phyloP scores from a whole-genome alignment of 805 yeast genomes.

The Novakomyces olei region DNA sequence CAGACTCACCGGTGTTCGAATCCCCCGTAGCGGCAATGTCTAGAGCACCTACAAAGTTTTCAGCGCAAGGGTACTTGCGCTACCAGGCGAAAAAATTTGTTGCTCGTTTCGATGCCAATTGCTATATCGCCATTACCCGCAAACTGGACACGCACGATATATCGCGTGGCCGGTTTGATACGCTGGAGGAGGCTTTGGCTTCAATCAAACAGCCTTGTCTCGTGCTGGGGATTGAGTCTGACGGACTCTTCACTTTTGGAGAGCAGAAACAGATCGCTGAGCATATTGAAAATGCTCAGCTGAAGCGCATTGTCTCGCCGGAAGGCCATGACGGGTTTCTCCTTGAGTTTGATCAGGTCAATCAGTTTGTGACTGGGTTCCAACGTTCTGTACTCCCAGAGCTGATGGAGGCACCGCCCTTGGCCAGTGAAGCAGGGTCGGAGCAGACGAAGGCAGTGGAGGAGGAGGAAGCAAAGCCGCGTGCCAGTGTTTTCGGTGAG shows the following conservation, averaged over 20 bases:
- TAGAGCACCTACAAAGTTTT: constrained; percentile 39
- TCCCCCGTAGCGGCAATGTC: background rate
- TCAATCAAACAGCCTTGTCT: constrained; percentile 53
- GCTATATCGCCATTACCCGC: constrained; percentile 82
- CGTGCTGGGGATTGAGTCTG: constrained; percentile 74
- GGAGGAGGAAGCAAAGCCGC: constrained; percentile 14
- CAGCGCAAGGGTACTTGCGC: constrained; percentile 85
- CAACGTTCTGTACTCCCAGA: constrained; percentile 35
- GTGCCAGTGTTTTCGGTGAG: constrained; percentile 60
- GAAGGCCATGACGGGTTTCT: constrained; percentile 97
- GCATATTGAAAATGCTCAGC: constrained; percentile 41
- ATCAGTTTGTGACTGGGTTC: constrained; percentile 46
- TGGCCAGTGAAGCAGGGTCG: constrained; percentile 14
- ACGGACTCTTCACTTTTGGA: constrained; percentile 75
- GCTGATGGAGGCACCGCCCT: constrained; percentile 28
- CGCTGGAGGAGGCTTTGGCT: constrained; percentile 30
- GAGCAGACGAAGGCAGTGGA: constrained; percentile 22
- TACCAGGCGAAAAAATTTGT: constrained; percentile 88
- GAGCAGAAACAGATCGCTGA: constrained; percentile 75
- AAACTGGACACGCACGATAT: constrained; percentile 91
- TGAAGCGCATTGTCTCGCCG: constrained; percentile 62
- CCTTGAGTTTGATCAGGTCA: constrained; percentile 67
- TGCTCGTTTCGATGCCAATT: constrained; percentile 81
- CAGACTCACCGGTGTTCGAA: background rate
- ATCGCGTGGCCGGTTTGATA: constrained; percentile 41